phyloP scores from a whole-genome alignment of 805 yeast species.

The Schwanniomyces pseudopolymorphus region DNA sequence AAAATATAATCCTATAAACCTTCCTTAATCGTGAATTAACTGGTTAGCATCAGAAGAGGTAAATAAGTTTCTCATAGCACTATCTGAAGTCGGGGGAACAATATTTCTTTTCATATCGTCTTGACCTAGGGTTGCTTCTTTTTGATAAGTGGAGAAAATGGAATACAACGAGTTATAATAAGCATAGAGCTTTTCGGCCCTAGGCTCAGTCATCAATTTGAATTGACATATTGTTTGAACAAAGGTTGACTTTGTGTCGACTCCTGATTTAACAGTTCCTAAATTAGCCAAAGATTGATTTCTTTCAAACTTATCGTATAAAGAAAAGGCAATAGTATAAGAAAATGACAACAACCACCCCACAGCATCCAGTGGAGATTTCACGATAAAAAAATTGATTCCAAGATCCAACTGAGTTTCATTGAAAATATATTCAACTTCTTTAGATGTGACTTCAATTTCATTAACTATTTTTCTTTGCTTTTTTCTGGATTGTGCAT shows the following conservation, averaged over 20 bases:
- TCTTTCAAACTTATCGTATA: slow-evolving; percentile 57
- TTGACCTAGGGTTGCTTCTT: slow-evolving; percentile 29
- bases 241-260: slow-evolving; percentile 45
- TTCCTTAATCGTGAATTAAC: slow-evolving; percentile 16
- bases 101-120: slow-evolving; percentile 46
- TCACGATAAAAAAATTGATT: slow-evolving; percentile 51
- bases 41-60: slow-evolving; percentile 52
- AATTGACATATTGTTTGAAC: slow-evolving; percentile 54
- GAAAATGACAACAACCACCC: slow-evolving; percentile 59
- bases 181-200: slow-evolving; percentile 45
- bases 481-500: slow-evolving; percentile 3
- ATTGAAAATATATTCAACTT: slow-evolving; percentile 41
- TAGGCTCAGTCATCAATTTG: slow-evolving; percentile 54
- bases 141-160: slow-evolving; percentile 25
- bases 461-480: slow-evolving; percentile 5
- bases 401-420: slow-evolving; percentile 47
- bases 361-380: slow-evolving; percentile 44
- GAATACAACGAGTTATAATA: slow-evolving; percentile 40
- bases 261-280: slow-evolving; percentile 56
- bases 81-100: slow-evolving; percentile 51
- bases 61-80: slow-evolving; percentile 47
- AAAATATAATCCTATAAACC: neutral
- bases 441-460: slow-evolving; percentile 19
- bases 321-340: slow-evolving; percentile 50
- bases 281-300: slow-evolving; percentile 55